Conservation (phyloP, 495 filamentous ascomycete genomes). For the Penicillium crystallinum region DNA sequence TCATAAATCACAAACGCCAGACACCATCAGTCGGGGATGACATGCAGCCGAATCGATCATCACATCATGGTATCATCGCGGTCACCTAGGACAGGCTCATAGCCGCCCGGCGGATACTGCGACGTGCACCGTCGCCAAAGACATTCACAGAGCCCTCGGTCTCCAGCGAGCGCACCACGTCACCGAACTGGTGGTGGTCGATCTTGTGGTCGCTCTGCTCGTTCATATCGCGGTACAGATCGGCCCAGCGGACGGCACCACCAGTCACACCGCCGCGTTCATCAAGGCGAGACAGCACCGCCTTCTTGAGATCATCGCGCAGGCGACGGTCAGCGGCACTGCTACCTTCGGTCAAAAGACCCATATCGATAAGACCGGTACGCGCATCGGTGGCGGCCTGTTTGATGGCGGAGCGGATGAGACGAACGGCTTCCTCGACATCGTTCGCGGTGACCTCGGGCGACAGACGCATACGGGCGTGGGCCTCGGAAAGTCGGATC, state of each 20-base stretch:
- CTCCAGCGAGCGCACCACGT: conserved; percentile 73
- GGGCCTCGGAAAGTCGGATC: conserved; percentile 93
- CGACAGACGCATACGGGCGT: conserved; percentile 93
- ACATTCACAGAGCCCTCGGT: conserved; percentile 79
- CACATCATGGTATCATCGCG: conserved; percentile 15
- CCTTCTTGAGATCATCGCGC: conserved; percentile 79
- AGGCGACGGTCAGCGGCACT: conserved; percentile 75
- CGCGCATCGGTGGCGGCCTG: conserved; percentile 87
- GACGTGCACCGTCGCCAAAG: conserved; percentile 77
- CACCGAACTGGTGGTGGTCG: conserved; percentile 72
- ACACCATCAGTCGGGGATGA: conserved; percentile 4
- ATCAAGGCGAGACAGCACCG: conserved; percentile 66
- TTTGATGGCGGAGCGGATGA: conserved; percentile 94
- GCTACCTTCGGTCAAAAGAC: conserved; percentile 85
- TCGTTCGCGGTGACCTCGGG: conserved; percentile 70
- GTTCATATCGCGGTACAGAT: conserved; percentile 65
- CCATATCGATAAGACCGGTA: conserved; percentile 96
- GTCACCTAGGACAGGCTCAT: conserved; percentile 15
- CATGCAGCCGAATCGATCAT: conserved; percentile 20
- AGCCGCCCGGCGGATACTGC: conserved; percentile 63
- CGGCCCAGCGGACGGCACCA: conserved; percentile 68
- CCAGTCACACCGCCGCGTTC: conserved; percentile 58
- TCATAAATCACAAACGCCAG: conserved; percentile 7
- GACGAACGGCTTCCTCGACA: conserved; percentile 82
- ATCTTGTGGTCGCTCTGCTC: conserved; percentile 71